A percentile compares a stretch with the other conserved stretches of the same genome.
Conservation (phyloP, 495 filamentous ascomycete species). For the Penicillium crystallinum region DNA sequence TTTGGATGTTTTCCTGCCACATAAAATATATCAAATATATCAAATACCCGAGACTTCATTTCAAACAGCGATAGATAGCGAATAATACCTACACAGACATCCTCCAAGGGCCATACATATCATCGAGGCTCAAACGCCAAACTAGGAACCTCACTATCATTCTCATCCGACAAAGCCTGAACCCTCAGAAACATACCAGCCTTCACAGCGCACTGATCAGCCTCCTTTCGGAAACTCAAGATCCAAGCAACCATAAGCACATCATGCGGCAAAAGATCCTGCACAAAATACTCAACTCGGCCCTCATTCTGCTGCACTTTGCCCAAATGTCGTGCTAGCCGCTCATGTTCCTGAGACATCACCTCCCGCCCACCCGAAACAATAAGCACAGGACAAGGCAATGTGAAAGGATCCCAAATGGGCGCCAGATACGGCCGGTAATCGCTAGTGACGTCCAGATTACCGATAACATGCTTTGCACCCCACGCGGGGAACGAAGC, state of each 20-base stretch:
- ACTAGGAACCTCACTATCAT: not conserved
- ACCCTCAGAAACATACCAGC: constrained; percentile 30
- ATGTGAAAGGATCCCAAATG: constrained; percentile 30
- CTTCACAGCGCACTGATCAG: constrained; percentile 17
- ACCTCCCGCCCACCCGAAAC: constrained; percentile 38
- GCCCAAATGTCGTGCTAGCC: constrained; percentile 26
- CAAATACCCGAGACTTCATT: not conserved
- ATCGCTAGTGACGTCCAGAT: constrained; percentile 12
- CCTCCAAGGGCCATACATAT: not conserved
- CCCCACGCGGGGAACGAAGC: constrained; percentile 32
- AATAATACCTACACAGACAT: not conserved
- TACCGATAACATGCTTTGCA: constrained; percentile 18
- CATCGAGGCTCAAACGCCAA: not conserved
- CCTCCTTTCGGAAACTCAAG: constrained; percentile 29
- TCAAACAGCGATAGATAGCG: not conserved
- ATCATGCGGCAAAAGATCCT: constrained; percentile 35
- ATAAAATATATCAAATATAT: too few species aligned
- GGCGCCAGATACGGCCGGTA: constrained; percentile 28
- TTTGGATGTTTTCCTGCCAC: too few species aligned
- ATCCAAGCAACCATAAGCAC: constrained; percentile 30
- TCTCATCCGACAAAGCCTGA: not conserved
- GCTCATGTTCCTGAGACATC: constrained; percentile 28
- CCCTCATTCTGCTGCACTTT: constrained; percentile 14
- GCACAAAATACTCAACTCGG: constrained; percentile 26
- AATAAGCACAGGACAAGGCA: constrained; percentile 31